A percentile compares a stretch with the other conserved stretches of the same genome.
These are phyloP conservation scores for Dactylis glomerata DNA, from an alignment of 176 grass and related monocot species.

Conservation along the genomic window DNA sequence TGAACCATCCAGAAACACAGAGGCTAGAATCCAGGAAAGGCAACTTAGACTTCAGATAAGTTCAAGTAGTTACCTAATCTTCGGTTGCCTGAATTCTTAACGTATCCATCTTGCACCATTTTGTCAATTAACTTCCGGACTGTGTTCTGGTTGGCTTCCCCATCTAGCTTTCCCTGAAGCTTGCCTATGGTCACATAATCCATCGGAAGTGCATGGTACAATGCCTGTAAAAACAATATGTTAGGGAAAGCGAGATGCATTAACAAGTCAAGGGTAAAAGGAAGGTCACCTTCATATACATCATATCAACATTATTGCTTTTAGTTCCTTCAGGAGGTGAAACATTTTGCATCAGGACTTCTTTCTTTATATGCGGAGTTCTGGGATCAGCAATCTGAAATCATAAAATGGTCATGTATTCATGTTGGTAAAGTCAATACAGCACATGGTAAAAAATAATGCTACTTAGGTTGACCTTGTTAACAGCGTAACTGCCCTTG, in stretches of 20 bases:
- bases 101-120: conserved; percentile 90
- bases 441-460: neutral
- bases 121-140: conserved; percentile 84
- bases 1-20: neutral
- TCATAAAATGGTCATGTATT: neutral
- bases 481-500: conserved; percentile 80
- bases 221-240: conserved; percentile 50
- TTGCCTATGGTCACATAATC: conserved; percentile 85
- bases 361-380: conserved; percentile 53
- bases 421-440: conserved; percentile 17
- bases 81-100: conserved; percentile 78
- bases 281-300: conserved; percentile 87
- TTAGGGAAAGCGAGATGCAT: neutral
- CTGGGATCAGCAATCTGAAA: conserved; percentile 34
- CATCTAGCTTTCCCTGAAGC: conserved; percentile 43
- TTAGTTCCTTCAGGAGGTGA: conserved; percentile 38
- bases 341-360: conserved; percentile 47
- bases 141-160: conserved; percentile 67
- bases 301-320: conserved; percentile 44
- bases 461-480: conserved; percentile 52
- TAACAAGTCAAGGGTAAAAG: conserved; percentile 16
- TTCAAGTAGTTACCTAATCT: conserved; percentile 72
- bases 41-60: neutral
- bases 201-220: conserved; percentile 87
- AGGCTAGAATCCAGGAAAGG: conserved; percentile 5